Base-by-base conservation (phyloP, 2,329 filamentous ascomycete species). In the Thelonectria discophora region DNA sequence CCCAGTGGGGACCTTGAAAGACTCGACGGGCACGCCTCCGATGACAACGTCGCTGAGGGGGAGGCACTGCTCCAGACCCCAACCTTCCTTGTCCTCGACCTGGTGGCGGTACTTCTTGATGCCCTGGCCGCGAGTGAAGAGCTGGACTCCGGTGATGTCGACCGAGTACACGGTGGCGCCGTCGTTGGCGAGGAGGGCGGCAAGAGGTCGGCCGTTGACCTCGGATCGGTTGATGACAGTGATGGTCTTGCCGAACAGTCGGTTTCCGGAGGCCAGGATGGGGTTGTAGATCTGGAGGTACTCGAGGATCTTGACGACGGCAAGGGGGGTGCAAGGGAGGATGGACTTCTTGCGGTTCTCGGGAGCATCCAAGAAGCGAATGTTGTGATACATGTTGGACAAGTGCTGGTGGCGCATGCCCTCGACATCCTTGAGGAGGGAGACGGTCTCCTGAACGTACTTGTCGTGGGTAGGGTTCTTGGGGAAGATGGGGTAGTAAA, bases 301-400 rank as follows among this genome's bases (percentile, higher is more conserved):
- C 80, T 99, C 95, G 63, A 99, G 85, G 69, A 98, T 96, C 84
- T 99, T 99, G 82, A 98, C 92, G 62, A 97, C 90, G 24, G 95
- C 95, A 21, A 99, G 86, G 15, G 95, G 95, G 2, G 95, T 99
- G 83, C 95, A 99, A 5, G 95, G 95, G 54, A 99, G 82, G 68
- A 98, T 92, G 50, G 90, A 96, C 82, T 99, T 98, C 77, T 92
- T 91, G 60, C 82, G 84, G 77, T 93, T 91, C 45, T 84, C 78
- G 5, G 90, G 90, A 21, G 88, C 82, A 78, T 99, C 95, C 58
- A 99, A 84, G 82, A 94, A 98, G 67, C 95, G 92, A 72, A 97
- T 88, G 81, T 99, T 99, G 83, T 97, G 92, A 81, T 98, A 99
- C 94, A 99, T 97, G 85, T 99, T 99, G 86, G 94, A 94, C 74